phyloP scores from a whole-genome alignment of 441 rosid genomes.

The Erodium chrysanthum region DNA sequence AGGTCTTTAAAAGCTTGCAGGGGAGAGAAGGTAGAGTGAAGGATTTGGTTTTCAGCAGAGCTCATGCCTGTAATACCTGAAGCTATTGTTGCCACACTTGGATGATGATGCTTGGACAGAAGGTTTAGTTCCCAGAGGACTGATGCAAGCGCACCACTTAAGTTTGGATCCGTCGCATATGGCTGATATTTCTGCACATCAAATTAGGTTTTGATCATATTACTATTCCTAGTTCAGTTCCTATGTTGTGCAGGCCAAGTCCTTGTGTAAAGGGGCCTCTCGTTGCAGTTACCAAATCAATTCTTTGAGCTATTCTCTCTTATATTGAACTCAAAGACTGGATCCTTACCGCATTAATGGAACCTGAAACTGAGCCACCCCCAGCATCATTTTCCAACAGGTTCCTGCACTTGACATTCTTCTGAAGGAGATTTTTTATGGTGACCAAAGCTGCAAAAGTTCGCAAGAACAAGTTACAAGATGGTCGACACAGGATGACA shows the following conservation, averaged over 20 bases:
- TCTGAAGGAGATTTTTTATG: constrained; percentile 64
- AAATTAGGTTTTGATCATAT: not conserved
- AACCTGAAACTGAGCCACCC: constrained; percentile 96
- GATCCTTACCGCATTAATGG: constrained; percentile 48
- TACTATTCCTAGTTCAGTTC: no score
- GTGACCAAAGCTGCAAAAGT: constrained; percentile 64
- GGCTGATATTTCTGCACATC: constrained; percentile 70
- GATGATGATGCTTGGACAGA: constrained; percentile 69
- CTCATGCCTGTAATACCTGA: constrained; percentile 52
- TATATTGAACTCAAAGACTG: not conserved
- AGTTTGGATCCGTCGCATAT: constrained; percentile 62
- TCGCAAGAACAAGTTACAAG: no score
- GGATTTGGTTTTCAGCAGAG: constrained; percentile 42
- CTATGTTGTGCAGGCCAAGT: no score
- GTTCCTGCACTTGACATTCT: constrained; percentile 77
- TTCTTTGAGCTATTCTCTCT: no score
- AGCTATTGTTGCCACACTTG: constrained; percentile 51
- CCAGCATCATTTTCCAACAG: constrained; percentile 93
- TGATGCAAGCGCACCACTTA: constrained; percentile 85
- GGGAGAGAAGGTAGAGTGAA: constrained; percentile 36
- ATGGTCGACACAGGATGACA: not conserved
- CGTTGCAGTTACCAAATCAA: no score
- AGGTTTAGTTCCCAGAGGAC: constrained; percentile 93
- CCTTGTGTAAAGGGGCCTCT: no score
- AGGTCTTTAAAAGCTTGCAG: constrained; percentile 54